These are phyloP conservation scores for Scheffersomyces ergatensis DNA, from an alignment of 805 yeast species.

Conservation along the genomic window DNA sequence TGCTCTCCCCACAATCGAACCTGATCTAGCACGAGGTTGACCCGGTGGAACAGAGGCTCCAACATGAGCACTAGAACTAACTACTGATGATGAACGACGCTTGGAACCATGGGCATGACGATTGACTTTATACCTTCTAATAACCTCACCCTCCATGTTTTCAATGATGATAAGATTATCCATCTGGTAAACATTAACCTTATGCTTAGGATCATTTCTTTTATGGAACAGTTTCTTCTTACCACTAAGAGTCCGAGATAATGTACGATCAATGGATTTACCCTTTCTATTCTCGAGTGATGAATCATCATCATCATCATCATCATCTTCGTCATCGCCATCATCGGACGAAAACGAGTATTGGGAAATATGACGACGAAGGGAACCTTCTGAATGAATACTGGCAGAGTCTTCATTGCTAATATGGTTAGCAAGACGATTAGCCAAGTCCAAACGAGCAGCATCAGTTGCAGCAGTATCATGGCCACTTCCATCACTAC, in stretches of 20 bases:
- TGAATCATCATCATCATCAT: background rate
- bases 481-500: background rate
- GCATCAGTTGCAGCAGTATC: background rate
- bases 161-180: constrained; percentile 81
- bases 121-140: constrained; percentile 77
- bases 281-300: too few species aligned
- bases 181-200: constrained; percentile 72
- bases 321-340: background rate
- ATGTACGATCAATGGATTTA: constrained; percentile 6
- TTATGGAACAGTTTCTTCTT: constrained; percentile 25
- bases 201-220: constrained; percentile 28
- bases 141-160: constrained; percentile 87
- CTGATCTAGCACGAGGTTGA: constrained; percentile 31
- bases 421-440: background rate
- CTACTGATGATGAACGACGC: constrained; percentile 23
- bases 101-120: constrained; percentile 4
- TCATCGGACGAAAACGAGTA: constrained; percentile 25
- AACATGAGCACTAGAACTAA: constrained; percentile 30
- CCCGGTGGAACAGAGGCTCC: constrained; percentile 7
- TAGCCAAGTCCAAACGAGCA: background rate
- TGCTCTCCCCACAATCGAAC: constrained; percentile 44
- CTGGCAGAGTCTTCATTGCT: constrained; percentile 18
- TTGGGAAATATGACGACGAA: constrained; percentile 33
- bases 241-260: constrained; percentile 9
- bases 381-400: constrained; percentile 40